Evolutionary conservation across 2,329 filamentous ascomycete species (phyloP).

Genomic region (Emydomyces testavorans): DNA sequence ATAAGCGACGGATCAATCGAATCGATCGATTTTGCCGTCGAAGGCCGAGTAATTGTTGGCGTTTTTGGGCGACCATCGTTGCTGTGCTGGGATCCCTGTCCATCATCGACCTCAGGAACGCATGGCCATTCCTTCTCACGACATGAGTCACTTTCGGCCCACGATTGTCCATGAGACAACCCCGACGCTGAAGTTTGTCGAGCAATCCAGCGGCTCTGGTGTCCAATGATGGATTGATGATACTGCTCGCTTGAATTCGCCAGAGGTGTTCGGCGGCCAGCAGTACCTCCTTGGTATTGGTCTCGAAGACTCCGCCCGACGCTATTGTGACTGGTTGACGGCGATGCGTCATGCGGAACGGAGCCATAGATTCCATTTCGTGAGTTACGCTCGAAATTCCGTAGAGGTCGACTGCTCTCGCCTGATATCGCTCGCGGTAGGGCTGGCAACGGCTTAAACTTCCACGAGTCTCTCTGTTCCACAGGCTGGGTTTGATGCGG

Average conservation of each 20-base stretch:
- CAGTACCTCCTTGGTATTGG: neutral
- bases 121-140: neutral
- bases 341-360: neutral
- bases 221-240: neutral
- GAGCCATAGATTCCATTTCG: neutral
- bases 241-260: neutral
- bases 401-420: conserved; percentile 1
- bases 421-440: conserved; percentile 1
- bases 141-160: conserved; percentile 2
- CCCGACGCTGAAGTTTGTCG: conserved; percentile 3
- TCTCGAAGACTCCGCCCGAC: neutral
- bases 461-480: conserved; percentile 7
- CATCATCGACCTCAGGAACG: neutral
- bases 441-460: conserved; percentile 5
- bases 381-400: neutral
- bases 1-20: conserved; percentile 9
- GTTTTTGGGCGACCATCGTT: neutral
- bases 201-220: neutral
- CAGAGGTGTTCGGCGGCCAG: neutral
- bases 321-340: neutral
- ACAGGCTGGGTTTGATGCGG: conserved; percentile 7
- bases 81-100: neutral
- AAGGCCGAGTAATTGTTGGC: neutral
- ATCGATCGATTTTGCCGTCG: conserved; percentile 6
- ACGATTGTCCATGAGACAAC: neutral